Conservation (phyloP, 2,329 filamentous ascomycete genomes). For the Venturiaceae sp. region DNA sequence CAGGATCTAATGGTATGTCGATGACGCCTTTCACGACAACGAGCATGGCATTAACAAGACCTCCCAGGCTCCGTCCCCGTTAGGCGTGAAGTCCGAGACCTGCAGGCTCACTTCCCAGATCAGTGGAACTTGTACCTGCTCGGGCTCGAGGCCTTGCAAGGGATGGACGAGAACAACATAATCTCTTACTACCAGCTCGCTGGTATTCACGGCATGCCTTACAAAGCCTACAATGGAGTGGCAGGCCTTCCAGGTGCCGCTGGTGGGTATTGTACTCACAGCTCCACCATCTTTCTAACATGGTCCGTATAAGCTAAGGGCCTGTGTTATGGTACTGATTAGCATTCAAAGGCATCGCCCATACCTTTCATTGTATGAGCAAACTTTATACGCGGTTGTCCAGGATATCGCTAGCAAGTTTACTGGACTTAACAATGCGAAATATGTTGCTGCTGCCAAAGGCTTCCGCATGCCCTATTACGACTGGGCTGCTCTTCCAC, state of each 20-base stretch:
- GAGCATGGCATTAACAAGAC: not conserved
- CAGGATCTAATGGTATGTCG: not conserved
- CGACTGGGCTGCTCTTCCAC: conserved; percentile 20
- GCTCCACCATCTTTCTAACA: conserved; percentile 65
- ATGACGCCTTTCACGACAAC: not conserved
- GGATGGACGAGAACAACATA: conserved; percentile 49
- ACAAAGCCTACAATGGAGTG: conserved; percentile 43
- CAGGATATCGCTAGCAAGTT: conserved; percentile 13
- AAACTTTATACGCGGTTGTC: conserved; percentile 13
- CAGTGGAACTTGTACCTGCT: conserved; percentile 70
- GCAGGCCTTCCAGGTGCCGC: conserved; percentile 33
- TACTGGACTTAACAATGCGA: not conserved
- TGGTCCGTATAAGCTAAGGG: conserved; percentile 52
- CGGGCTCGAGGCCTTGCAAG: conserved; percentile 61
- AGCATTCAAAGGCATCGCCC: conserved; percentile 66
- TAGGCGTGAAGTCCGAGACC: not conserved
- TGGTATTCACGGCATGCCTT: conserved; percentile 73
- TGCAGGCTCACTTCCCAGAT: conserved; percentile 27
- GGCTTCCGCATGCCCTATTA: conserved; percentile 24
- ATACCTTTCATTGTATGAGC: conserved; percentile 57
- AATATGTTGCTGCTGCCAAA: conserved; percentile 18
- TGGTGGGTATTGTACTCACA: conserved; percentile 69
- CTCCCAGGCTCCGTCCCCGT: not conserved
- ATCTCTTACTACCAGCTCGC: conserved; percentile 31
- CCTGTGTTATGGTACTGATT: not conserved